Base-by-base conservation (phyloP, 768 basidiomycete species). In the Myochromella boudieri region DNA sequence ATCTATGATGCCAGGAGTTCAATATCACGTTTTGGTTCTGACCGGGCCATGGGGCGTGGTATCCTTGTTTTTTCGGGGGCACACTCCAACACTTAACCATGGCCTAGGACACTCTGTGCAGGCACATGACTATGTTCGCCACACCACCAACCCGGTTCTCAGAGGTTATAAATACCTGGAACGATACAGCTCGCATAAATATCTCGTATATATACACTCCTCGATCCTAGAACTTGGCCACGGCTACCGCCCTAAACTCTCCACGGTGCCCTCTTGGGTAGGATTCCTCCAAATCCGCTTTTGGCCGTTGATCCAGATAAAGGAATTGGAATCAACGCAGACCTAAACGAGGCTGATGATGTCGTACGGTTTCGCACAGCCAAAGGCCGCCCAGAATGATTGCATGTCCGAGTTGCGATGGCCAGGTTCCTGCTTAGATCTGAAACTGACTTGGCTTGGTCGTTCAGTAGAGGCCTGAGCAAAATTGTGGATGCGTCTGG, bases 241-340 rank as follows among this genome's bases (percentile, higher is more conserved):
- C n/a, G n/a, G n/a, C n/a, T n/a, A n/a, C n/a, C n/a, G n/a, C n/a
- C n/a, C n/a, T 45, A 43, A 15, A 52, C 22, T 39, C 48, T 49
- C 56, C 53, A 55, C n/a, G 56, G 56, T n/a, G 54, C 51, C 41
- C 50, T 44, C 21, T 48, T 50, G 4, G n/a, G 20, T 24, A 42
- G 1, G n/a, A n/a, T n/a, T n/a, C n/a, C n/a, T n/a, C n/a, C n/a
- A 3, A n/a, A 36, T 31, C 15, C 43, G 29, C 18, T 44, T 41
- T 36, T 49, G 14, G 32, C 34, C n/a, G 27, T 25, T 18, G 45
- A 42, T 4, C 36, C 24, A 11, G 50, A 33, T 7, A 27, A 25
- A 25, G 36, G 27, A 12, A 33, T 42, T 18, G 45, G 34, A 17
- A 12, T 34, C 14, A n/a, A n/a, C n/a, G n/a, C n/a, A 38, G 40